Conservation (phyloP, 2,329 filamentous ascomycete genomes). For the Xylariaceae sp. region DNA sequence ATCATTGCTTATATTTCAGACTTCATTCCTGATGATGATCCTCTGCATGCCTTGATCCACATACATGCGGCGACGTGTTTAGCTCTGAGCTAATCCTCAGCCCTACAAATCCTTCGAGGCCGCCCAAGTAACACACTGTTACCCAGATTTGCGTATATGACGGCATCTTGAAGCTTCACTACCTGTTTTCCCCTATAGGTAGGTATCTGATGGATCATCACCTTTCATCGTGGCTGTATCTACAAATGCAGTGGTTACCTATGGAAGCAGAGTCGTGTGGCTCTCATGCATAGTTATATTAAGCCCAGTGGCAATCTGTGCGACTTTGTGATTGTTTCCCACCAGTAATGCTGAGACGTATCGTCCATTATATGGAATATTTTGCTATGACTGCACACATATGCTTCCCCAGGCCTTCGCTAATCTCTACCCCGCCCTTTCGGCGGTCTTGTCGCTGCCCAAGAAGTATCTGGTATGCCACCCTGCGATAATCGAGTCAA, state of each 20-base stretch:
- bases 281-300: conserved; percentile 1
- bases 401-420: conserved; percentile 1
- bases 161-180: background rate
- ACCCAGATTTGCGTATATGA: background rate
- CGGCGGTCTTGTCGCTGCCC: conserved; percentile 5
- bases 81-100: conserved; percentile 18
- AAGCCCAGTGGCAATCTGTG: conserved; percentile 5
- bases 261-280: conserved; percentile 4
- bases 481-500: background rate
- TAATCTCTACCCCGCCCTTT: conserved; percentile 1
- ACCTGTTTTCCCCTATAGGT: background rate
- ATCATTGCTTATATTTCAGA: background rate
- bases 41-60: background rate
- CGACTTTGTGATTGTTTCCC: background rate
- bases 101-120: conserved; percentile 20
- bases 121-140: background rate
- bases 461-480: conserved; percentile 4
- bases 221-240: background rate
- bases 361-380: background rate
- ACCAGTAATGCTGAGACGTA: conserved; percentile 7
- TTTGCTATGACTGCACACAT: no score
- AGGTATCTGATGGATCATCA: background rate
- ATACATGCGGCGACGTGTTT: background rate
- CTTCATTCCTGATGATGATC: background rate
- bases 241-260: background rate